Evolutionary conservation across 2,329 filamentous ascomycete species (phyloP).

Genomic region (Pseudogymnoascus pannorum): DNA sequence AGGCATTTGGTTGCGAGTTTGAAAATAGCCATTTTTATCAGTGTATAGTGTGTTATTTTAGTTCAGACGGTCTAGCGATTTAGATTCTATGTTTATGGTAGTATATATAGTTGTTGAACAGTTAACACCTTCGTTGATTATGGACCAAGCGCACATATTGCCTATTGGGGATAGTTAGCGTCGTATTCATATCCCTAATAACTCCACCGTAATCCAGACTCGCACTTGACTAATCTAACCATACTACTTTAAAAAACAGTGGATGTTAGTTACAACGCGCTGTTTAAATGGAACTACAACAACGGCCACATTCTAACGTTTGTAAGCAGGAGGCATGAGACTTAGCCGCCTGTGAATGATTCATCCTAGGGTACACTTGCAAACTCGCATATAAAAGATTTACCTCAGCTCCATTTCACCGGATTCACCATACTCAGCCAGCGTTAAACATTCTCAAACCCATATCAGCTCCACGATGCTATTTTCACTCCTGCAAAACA

Average conservation of each 20-base stretch:
- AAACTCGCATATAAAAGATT: not conserved
- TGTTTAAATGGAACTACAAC: not conserved
- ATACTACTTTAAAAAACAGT: not conserved
- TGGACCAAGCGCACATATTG: not conserved
- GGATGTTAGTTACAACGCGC: not conserved
- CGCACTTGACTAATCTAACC: not conserved
- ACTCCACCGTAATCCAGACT: not conserved
- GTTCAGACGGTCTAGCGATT: not conserved
- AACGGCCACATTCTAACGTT: not conserved
- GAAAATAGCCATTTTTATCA: not conserved
- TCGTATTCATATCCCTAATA: not conserved
- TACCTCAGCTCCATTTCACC: not conserved
- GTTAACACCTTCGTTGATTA: not conserved
- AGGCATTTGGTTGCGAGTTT: not conserved
- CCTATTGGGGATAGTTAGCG: not conserved
- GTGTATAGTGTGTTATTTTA: not conserved
- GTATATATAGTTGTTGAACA: not conserved
- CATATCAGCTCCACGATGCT: not conserved
- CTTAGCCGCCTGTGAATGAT: not conserved
- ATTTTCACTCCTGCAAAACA: not conserved
- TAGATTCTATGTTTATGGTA: not conserved
- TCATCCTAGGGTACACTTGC: not conserved
- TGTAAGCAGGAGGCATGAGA: not conserved
- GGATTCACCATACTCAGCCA: not conserved
- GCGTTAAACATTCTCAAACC: not conserved